Evolutionary conservation across 768 basidiomycete genomes (phyloP), one percentile per base, ranked within the genome.

Genomic region (Crepidotus variabilis): DNA sequence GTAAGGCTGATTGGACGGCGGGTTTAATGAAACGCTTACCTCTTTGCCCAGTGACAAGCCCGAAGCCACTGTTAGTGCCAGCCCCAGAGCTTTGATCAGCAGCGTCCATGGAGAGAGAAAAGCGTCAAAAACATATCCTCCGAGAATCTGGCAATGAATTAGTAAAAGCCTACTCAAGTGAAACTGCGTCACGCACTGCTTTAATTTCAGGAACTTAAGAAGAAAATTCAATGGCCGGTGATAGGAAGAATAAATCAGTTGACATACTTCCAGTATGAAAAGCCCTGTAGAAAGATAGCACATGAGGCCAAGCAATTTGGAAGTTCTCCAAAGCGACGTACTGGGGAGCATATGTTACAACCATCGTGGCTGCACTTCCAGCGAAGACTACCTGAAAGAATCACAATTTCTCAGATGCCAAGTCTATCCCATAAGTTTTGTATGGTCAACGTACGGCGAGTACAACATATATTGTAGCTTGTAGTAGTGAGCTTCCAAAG

Each of bases 51-150:
- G 72, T 1, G 89, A 91, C 16, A 94, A 75, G 0, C 92, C 92
- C 3, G 90, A 92, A 0, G 90, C 92, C 13, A 94, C 92, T 1
- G 90, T 79, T 4, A 96, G 79, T 1, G 91, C 88, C 45, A 94
- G 76, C 13, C 92, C 92, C 32, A 94, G 71, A 0, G 86, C 82
- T 67, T 96, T 96, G 63, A 92, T 92, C 49, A 93, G 74, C 23
- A 96, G 77, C 0, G 90, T 93, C 87, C 91, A 92, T 1, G 85
- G 83, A 8, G 88, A 84, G n/a, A 96, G 78, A 69, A 92, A 94
- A 1, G 87, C 82, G 63, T 93, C 90, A 45, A 96, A 84, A 6
- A 94, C 91, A 65, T 92, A 94, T 39, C 92, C 91, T 22, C 85
- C 84, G 16, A 93, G 75, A 59, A 92, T 89, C 88, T 90, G 21